A percentile compares a stretch with the other conserved stretches of the same genome.
Evolutionary conservation across 2,329 filamentous ascomycete genomes (phyloP).

Genomic region (Chalaropsis thielavioides): DNA sequence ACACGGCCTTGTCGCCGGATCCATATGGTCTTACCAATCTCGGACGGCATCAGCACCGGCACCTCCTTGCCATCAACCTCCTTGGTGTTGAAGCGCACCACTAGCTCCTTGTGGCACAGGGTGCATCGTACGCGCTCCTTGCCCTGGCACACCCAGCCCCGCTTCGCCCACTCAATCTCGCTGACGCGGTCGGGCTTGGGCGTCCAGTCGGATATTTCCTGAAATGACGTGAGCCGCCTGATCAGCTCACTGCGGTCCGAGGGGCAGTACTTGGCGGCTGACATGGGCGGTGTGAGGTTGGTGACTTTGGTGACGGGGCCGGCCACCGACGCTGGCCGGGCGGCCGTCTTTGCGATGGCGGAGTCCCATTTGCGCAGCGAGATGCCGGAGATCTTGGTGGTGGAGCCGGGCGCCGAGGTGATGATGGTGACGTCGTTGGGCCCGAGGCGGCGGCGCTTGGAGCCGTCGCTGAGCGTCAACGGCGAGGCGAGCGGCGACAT

Average conservation of each 20-base stretch:
- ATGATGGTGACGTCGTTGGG: conserved; percentile 28
- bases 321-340: not conserved
- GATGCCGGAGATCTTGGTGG: conserved; percentile 27
- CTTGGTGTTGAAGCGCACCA: conserved; percentile 60
- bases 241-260: conserved; percentile 75
- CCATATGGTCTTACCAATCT: conserved; percentile 33
- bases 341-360: conserved; percentile 14
- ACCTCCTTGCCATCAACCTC: conserved; percentile 42
- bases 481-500: conserved; percentile 13
- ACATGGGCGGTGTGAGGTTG: conserved; percentile 21
- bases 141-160: conserved; percentile 76
- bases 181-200: conserved; percentile 74
- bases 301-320: conserved; percentile 16
- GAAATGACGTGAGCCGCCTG: conserved; percentile 68
- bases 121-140: conserved; percentile 75
- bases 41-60: conserved; percentile 40
- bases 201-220: conserved; percentile 85
- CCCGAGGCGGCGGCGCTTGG: conserved; percentile 39
- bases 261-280: conserved; percentile 59
- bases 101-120: conserved; percentile 68
- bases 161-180: conserved; percentile 88
- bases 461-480: conserved; percentile 19
- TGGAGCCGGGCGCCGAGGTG: conserved; percentile 18
- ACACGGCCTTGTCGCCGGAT: not conserved
- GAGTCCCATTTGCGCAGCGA: conserved; percentile 30